A percentile compares a stretch with the other conserved stretches of the same genome.
These are phyloP conservation scores for Moesziomyces aphidis DNA, from an alignment of 1,284 basidiomycete genomes.

Conservation along the genomic window DNA sequence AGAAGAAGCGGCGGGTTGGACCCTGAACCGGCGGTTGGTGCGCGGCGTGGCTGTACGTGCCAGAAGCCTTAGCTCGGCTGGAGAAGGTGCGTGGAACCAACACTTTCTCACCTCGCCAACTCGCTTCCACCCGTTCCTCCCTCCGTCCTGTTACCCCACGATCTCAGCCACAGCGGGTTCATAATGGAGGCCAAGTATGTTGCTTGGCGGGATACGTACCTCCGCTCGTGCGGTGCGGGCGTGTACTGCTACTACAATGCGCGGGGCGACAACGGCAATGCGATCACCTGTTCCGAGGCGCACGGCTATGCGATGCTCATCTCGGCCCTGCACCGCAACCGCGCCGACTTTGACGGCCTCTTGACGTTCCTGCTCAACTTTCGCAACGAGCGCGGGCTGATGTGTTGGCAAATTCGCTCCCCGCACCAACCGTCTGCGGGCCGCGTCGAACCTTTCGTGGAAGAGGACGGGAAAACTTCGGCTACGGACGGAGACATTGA, in stretches of 20 bases:
- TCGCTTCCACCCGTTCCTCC: background rate
- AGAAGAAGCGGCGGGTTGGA: background rate
- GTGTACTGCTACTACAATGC: constrained; percentile 62
- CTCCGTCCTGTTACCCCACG: background rate
- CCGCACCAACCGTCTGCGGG: constrained; percentile 10
- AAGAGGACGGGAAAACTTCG: constrained; percentile 50
- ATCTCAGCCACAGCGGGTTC: background rate
- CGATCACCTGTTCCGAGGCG: constrained; percentile 63
- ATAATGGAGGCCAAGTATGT: constrained; percentile 53
- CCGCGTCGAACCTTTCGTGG: constrained; percentile 37
- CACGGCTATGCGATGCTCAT: constrained; percentile 65
- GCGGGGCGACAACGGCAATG: constrained; percentile 57
- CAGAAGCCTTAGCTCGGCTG: background rate
- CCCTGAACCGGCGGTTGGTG: background rate
- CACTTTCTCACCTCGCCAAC: background rate
- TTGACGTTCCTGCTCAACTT: constrained; percentile 53
- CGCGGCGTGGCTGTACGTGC: constrained; percentile 14
- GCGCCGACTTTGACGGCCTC: constrained; percentile 56
- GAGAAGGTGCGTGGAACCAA: constrained; percentile 13
- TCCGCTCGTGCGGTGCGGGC: constrained; percentile 27
- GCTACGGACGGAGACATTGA: constrained; percentile 65
- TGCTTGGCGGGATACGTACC: constrained; percentile 34
- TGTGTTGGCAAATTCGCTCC: constrained; percentile 62
- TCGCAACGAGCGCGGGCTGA: constrained; percentile 53
- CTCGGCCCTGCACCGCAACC: constrained; percentile 55